A percentile compares a stretch with the other conserved stretches of the same genome.
Evolutionary conservation across 108 stramenopile species (phyloP).

Genomic region (Cylindrotheca fusiformis): DNA sequence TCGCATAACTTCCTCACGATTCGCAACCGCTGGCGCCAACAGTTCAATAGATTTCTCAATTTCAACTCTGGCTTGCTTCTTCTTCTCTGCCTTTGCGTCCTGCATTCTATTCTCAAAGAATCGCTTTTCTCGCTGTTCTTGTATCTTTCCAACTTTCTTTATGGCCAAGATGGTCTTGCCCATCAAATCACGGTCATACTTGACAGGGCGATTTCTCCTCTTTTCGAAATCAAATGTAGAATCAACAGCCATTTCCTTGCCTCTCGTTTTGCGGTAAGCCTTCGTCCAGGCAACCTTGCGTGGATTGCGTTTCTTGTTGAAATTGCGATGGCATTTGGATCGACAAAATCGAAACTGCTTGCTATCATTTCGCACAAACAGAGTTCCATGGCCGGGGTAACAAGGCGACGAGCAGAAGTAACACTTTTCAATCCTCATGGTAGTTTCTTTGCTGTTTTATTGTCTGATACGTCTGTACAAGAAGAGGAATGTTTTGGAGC

Average conservation of each 20-base stretch:
- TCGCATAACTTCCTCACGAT: slow-evolving; percentile 83
- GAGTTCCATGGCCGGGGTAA: slow-evolving; percentile 98
- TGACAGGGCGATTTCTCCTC: slow-evolving; percentile 95
- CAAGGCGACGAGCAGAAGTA: slow-evolving; percentile 97
- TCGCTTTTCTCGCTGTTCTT: slow-evolving; percentile 74
- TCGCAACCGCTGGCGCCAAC: slow-evolving; percentile 85
- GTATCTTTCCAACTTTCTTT: slow-evolving; percentile 91
- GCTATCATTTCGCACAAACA: slow-evolving; percentile 98
- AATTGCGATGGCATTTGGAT: slow-evolving; percentile 99
- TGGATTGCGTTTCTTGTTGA: slow-evolving; percentile 99
- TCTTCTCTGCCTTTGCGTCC: slow-evolving; percentile 86
- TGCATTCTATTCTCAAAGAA: slow-evolving; percentile 88
- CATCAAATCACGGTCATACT: slow-evolving; percentile 96
- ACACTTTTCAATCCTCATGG: slow-evolving; percentile 96
- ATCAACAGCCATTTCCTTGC: slow-evolving; percentile 96
- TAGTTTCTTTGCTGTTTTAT: neutral
- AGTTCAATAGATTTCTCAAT: slow-evolving; percentile 88
- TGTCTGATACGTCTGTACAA: neutral
- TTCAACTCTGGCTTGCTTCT: slow-evolving; percentile 84
- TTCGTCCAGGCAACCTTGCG: slow-evolving; percentile 99
- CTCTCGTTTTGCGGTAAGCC: slow-evolving; percentile 95
- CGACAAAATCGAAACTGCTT: slow-evolving; percentile 99
- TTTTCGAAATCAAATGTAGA: slow-evolving; percentile 99
- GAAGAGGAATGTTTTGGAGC: neutral
- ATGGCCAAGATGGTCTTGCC: slow-evolving; percentile 97